Percentiles rank a stretch among this genome's conserved stretches.
phyloP scores from a whole-genome alignment of 768 basidiomycete genomes.

The Termitomyces sp. region DNA sequence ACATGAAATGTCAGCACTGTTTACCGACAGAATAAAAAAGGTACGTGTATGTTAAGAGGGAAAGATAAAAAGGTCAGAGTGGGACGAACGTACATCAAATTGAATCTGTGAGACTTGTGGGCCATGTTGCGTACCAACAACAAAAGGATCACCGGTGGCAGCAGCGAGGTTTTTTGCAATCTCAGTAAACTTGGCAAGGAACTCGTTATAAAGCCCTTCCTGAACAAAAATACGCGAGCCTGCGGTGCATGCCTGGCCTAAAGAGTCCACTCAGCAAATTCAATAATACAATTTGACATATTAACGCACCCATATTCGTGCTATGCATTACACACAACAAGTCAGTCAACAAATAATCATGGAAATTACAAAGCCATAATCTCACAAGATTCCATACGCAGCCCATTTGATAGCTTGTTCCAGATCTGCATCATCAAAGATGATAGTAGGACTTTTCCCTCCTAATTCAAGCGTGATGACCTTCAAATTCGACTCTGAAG shows the following conservation, averaged over 20 bases:
- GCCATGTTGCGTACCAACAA: constrained; percentile 50
- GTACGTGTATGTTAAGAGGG: neutral
- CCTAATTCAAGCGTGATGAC: constrained; percentile 79
- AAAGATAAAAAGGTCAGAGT: neutral
- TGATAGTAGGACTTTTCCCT: constrained; percentile 66
- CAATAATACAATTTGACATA: neutral
- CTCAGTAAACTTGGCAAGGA: constrained; percentile 52
- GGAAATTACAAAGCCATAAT: constrained; percentile 3
- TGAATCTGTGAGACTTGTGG: constrained; percentile 70
- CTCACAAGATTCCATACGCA: constrained; percentile 67
- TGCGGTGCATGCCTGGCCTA: constrained; percentile 68
- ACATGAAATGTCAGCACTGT: neutral
- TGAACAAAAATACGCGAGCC: constrained; percentile 85
- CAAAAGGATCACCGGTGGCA: constrained; percentile 60
- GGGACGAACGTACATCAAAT: constrained; percentile 45
- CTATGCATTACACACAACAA: constrained; percentile 1
- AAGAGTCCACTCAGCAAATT: neutral
- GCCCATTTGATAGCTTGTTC: constrained; percentile 73
- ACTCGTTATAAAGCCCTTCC: constrained; percentile 71
- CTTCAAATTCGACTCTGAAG: constrained; percentile 81
- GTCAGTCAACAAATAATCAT: neutral
- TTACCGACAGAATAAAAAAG: neutral
- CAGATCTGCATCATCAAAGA: constrained; percentile 70
- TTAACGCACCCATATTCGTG: constrained; percentile 31
- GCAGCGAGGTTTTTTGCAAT: constrained; percentile 41